Conservation (phyloP, 2,329 filamentous ascomycete species). For the Talaromyces sp. region DNA sequence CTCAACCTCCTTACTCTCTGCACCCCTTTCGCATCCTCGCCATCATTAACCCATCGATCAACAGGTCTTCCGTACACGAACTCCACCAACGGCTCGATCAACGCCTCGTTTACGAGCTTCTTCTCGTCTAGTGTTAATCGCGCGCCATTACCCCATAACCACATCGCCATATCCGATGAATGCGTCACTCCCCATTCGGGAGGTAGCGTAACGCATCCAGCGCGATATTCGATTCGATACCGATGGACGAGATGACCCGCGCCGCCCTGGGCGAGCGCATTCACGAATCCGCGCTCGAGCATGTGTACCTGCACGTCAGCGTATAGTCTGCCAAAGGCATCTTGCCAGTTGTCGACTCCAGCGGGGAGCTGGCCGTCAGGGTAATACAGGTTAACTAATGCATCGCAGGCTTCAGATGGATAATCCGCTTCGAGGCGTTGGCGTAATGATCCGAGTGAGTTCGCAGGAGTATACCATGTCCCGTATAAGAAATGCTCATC, state of each 20-base stretch:
- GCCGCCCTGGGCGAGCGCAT: slow-evolving; percentile 45
- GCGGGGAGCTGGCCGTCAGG: slow-evolving; percentile 41
- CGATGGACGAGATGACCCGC: slow-evolving; percentile 49
- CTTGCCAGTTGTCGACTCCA: slow-evolving; percentile 47
- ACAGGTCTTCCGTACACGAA: slow-evolving; percentile 29
- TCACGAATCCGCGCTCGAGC: slow-evolving; percentile 53
- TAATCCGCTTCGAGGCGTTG: slow-evolving; percentile 55
- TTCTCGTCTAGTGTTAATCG: slow-evolving; percentile 48
- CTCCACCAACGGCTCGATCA: slow-evolving; percentile 32
- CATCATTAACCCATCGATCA: slow-evolving; percentile 25
- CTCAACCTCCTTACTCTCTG: slow-evolving; percentile 47
- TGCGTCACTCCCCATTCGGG: slow-evolving; percentile 56
- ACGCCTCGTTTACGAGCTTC: slow-evolving; percentile 32
- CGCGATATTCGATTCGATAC: slow-evolving; percentile 57
- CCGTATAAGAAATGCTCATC: slow-evolving; percentile 56
- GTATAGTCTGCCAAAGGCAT: slow-evolving; percentile 56
- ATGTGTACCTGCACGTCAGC: slow-evolving; percentile 58
- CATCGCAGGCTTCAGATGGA: slow-evolving; percentile 44
- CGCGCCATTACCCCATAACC: slow-evolving; percentile 56
- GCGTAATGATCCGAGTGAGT: slow-evolving; percentile 45
- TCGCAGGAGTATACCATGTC: slow-evolving; percentile 50
- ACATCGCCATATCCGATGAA: slow-evolving; percentile 53
- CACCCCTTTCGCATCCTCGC: slow-evolving; percentile 21
- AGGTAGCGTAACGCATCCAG: slow-evolving; percentile 47
- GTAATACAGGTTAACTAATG: slow-evolving; percentile 48